phyloP scores from a whole-genome alignment of 306 rosid species.

The Glycine tomentella region DNA sequence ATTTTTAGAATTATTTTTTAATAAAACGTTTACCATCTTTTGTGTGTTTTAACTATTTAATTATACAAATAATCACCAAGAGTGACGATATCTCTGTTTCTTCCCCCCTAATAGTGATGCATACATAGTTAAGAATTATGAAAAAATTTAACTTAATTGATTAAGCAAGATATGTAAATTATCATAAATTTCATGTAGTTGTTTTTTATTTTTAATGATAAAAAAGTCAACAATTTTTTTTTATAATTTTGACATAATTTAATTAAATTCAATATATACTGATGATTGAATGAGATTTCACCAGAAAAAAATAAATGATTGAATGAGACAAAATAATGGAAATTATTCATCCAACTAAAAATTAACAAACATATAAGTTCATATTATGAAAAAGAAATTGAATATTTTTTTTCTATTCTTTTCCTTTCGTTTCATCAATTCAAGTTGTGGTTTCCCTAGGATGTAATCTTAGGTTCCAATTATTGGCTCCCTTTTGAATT shows the following conservation, averaged over 20 bases:
- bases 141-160: no score
- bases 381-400: background rate
- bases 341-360: background rate
- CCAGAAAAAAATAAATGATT: background rate
- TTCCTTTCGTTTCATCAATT: constrained; percentile 19
- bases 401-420: background rate
- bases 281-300: constrained; percentile 2
- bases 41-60: background rate
- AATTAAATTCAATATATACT: background rate
- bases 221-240: no score
- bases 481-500: constrained; percentile 30
- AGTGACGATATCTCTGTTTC: background rate
- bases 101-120: background rate
- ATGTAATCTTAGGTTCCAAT: constrained; percentile 51
- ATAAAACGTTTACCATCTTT: background rate
- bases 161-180: no score
- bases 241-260: background rate
- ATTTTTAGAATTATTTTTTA: background rate
- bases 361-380: background rate
- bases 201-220: no score
- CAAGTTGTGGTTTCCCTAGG: constrained; percentile 38
- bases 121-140: background rate
- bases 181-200: no score
- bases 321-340: constrained; percentile 8
- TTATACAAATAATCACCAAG: background rate